These are phyloP conservation scores for Cryptosporidium baileyi DNA, from an alignment of 169 alveolate genomes.

Conservation along the genomic window DNA sequence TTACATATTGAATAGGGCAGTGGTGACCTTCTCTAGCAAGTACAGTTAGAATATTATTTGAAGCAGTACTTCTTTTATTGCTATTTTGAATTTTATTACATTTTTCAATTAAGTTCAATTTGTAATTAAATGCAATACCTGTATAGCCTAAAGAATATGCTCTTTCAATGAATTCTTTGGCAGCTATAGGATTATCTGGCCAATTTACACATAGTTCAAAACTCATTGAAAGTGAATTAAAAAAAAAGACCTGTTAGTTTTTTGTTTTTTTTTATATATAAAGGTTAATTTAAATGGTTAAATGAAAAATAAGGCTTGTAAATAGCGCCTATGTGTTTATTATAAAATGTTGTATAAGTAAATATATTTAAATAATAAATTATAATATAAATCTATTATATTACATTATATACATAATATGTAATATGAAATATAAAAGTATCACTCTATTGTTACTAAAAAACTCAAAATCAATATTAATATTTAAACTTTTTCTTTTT, in stretches of 20 bases:
- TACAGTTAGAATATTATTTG: neutral
- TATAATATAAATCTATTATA: neutral
- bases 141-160: constrained; percentile 42
- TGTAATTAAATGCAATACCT: constrained; percentile 59
- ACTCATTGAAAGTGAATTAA: constrained; percentile 1
- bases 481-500: neutral
- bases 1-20: constrained; percentile 40
- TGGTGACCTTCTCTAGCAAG: constrained; percentile 56
- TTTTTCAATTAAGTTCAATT: constrained; percentile 21
- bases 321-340: neutral
- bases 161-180: constrained; percentile 1
- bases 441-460: too few relatives aligned
- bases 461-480: neutral
- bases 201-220: constrained; percentile 63
- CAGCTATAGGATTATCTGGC: constrained; percentile 8
- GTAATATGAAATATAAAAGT: too few relatives aligned
- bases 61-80: neutral
- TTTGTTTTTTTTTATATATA: neutral
- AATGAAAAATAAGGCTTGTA: neutral
- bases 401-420: too few relatives aligned
- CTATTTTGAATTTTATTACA: neutral
- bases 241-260: neutral
- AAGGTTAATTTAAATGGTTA: neutral
- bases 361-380: neutral
- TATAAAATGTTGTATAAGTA: too few relatives aligned